Evolutionary conservation across 345 rosid species (phyloP), one percentile per base, ranked within the genome.

Genomic region (Eucalyptus sp.): DNA sequence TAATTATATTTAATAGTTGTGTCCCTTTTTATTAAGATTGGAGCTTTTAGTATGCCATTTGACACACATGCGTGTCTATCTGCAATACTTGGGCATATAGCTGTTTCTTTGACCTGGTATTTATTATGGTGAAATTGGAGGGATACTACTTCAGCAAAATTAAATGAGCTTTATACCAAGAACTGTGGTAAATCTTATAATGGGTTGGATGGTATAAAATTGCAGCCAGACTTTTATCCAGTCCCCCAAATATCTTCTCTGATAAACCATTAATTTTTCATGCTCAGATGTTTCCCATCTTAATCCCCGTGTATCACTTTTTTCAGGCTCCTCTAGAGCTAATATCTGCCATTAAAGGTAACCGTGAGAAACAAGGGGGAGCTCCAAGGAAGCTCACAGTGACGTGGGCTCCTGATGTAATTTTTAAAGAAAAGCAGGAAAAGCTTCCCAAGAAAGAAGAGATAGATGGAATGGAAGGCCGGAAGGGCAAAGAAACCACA

Each of bases 261-360:
- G 44, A 85, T 50, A 14, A 43, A 60, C 50, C 60, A 4, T 33
- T 54, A 29, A 66, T 31, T 31, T 58, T 62, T 22, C 13, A 16
- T 64, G 68, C 86, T 37, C 20, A 17, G 41, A 27, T 33, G 43
- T 10, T 25, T 41, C 22, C 51, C 33, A 31, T 76, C 46, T 46
- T 86, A 25, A 31, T 60, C 41, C 31, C 48, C 49, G 88, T 71
- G 50, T 48, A 29, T 86, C 58, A 18, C 52, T 31, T 29, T 27
- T 87, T 83, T 48, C 88, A 95, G 94, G 64, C 86, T 88, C 93
- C 92, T 62, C 86, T 89, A 89, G 93, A 92, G 92, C 94, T 93
- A 88, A 91, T 91, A 60, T 94, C 99, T 66, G 98, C 99, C 50
- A 84, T 97, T 87, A 96, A 98, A 93, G 99, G 98, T 25, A 94